Base-by-base conservation (phyloP, 148 eudicot genomes). In the Cornus controversa region DNA sequence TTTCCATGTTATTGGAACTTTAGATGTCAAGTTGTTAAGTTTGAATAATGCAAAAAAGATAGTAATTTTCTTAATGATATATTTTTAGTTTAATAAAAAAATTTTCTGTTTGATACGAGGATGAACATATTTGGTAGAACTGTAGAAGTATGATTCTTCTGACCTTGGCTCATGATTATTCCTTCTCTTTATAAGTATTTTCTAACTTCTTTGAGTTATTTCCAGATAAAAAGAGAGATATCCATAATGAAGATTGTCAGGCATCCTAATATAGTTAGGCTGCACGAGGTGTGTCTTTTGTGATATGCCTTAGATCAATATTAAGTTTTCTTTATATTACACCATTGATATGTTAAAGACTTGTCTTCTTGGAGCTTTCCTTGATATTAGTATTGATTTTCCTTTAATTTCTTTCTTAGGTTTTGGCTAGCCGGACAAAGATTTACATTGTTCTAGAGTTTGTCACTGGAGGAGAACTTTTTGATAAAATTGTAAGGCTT, bases 181-280 rank as follows among this genome's bases (percentile, higher is more conserved):
- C n/a, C 36, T 54, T 66, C 47, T 36, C 36, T 73, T 11, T 74
- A 20, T 67, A 18, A 27, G 40, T 57, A 8, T 47, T 64, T 24
- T 58, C 64, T 73, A 15, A 60, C 69, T 28, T 75, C 23, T 60
- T 63, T 85, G 62, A 34, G 72, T 75, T 69, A 28, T 84, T 77
- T 80, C 24, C 92, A 93, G 99, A 96, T 96, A 73, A 96, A 92
- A 80, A 82, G 94, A 80, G 99, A 96, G 82, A 96, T 96, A 70
- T 96, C 99, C 20, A 90, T 93, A 71, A 96, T 96, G 99, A 96
- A 96, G 90, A 90, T 96, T 81, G 98, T 91, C 75, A 86, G 98
- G 67, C 98, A 96, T 88, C 98, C 99, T 53, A 85, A 82, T 79
- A 91, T 96, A 75, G 98, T 96, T 63, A 84, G 91, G 83, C 84